These are phyloP conservation scores for Hypoxylon sp. DNA, from an alignment of 2,329 filamentous ascomycete species.

Conservation along the genomic window DNA sequence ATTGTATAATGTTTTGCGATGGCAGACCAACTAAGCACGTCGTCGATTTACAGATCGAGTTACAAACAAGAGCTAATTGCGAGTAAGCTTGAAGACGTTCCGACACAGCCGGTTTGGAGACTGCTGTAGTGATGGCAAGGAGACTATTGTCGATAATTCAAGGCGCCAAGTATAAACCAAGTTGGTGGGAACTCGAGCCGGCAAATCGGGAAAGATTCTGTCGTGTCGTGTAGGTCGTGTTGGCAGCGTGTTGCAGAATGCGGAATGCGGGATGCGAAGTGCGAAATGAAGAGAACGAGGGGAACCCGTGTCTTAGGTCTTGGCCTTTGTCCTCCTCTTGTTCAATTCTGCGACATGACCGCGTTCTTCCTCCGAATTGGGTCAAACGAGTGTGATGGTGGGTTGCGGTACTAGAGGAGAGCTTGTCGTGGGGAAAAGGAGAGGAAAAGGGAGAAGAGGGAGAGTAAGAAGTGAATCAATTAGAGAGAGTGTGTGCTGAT, in stretches of 20 bases:
- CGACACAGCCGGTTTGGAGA: constrained; percentile 11
- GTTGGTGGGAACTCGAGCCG: constrained; percentile 12
- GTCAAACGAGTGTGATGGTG: constrained; percentile 38
- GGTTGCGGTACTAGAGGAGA: constrained; percentile 16
- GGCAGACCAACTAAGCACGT: constrained; percentile 20
- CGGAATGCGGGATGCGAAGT: constrained; percentile 17
- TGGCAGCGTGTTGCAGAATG: constrained; percentile 17
- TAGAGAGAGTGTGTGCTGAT: constrained; percentile 12
- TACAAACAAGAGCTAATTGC: constrained; percentile 18
- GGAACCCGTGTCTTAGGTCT: constrained; percentile 33
- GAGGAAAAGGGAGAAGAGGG: constrained; percentile 13
- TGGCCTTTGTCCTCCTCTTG: constrained; percentile 31
- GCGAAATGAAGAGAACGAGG: constrained; percentile 25
- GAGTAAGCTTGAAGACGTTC: constrained; percentile 3
- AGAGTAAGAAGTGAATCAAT: constrained; percentile 23
- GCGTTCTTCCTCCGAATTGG: constrained; percentile 22
- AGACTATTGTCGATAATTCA: constrained; percentile 20
- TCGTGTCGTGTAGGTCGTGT: constrained; percentile 22
- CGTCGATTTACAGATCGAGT: constrained; percentile 9
- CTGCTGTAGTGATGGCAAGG: neutral
- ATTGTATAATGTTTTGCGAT: constrained; percentile 11
- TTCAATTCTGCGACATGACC: constrained; percentile 36
- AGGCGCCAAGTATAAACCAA: constrained; percentile 2
- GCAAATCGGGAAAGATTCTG: constrained; percentile 19
- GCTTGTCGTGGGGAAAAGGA: constrained; percentile 13